Evolutionary conservation across 129 eudicot genomes (phyloP).

Genomic region (Arctium lappa): DNA sequence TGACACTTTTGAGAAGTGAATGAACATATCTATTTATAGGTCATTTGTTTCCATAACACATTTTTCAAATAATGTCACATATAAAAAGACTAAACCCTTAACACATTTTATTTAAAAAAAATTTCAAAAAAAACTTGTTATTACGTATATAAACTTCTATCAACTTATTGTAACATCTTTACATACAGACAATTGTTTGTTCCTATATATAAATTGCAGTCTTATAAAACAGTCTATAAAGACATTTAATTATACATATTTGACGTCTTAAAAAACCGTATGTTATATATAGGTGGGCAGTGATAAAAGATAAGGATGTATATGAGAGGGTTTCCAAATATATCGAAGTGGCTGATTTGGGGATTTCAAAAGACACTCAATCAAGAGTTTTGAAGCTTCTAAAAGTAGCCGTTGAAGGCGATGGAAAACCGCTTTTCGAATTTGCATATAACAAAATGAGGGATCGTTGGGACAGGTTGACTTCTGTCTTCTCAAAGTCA

Average conservation of each 20-base stretch:
- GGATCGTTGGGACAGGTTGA: conserved; percentile 49
- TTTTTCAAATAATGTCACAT: no score
- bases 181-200: neutral
- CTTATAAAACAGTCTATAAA: no score
- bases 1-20: no score
- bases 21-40: no score
- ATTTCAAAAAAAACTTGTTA: no score
- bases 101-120: no score
- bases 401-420: conserved; percentile 41
- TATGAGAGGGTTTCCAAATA: conserved; percentile 39
- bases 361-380: conserved; percentile 63
- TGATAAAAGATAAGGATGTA: conserved; percentile 64
- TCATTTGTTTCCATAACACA: no score
- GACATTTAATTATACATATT: neutral
- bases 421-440: conserved; percentile 40
- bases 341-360: conserved; percentile 28
- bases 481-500: conserved; percentile 35
- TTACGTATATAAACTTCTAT: no score
- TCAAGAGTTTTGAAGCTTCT: conserved; percentile 63
- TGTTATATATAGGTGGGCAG: conserved; percentile 53
- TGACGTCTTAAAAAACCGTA: no score
- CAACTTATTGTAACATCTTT: no score
- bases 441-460: conserved; percentile 50
- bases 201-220: neutral
- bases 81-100: no score